Conservation (phyloP, 1,284 basidiomycete species). For the Apiotrichum sp. region DNA sequence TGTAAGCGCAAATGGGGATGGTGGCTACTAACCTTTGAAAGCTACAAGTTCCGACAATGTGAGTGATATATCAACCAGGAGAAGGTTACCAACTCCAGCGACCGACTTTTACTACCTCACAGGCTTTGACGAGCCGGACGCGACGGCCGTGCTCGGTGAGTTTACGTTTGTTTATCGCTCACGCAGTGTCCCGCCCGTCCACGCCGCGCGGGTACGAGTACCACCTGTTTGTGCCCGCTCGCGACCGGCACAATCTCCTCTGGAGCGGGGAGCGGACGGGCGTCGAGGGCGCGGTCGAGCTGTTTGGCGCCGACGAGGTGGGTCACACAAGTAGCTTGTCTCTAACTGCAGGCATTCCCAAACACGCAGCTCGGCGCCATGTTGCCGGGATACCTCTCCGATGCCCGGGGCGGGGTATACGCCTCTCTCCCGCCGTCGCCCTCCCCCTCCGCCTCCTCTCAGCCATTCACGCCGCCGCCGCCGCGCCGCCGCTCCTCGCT, state of each 20-base stretch:
- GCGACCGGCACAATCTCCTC: constrained; percentile 69
- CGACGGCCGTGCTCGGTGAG: constrained; percentile 74
- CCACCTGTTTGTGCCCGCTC: constrained; percentile 78
- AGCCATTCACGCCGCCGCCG: constrained; percentile 37
- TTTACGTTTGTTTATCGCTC: not conserved
- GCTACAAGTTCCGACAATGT: constrained; percentile 87
- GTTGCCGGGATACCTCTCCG: constrained; percentile 33
- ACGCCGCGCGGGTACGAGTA: constrained; percentile 73
- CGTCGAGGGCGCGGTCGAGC: constrained; percentile 55
- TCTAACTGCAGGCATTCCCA: constrained; percentile 36
- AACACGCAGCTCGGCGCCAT: constrained; percentile 37
- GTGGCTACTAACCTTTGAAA: constrained; percentile 33
- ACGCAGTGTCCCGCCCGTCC: constrained; percentile 47
- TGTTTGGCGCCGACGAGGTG: constrained; percentile 68
- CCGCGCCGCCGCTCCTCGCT: constrained; percentile 38
- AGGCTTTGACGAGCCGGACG: constrained; percentile 88
- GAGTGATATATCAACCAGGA: constrained; percentile 1
- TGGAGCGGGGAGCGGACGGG: constrained; percentile 85
- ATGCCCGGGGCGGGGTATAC: constrained; percentile 33
- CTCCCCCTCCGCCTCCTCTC: constrained; percentile 35
- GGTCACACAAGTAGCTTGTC: not conserved
- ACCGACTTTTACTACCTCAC: constrained; percentile 94
- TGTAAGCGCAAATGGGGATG: constrained; percentile 44
- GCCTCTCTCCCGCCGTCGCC: constrained; percentile 46
- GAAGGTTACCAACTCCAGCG: constrained; percentile 38